Evolutionary conservation across 169 alveolate species (phyloP).

Genomic region (Plasmodium sp.): DNA sequence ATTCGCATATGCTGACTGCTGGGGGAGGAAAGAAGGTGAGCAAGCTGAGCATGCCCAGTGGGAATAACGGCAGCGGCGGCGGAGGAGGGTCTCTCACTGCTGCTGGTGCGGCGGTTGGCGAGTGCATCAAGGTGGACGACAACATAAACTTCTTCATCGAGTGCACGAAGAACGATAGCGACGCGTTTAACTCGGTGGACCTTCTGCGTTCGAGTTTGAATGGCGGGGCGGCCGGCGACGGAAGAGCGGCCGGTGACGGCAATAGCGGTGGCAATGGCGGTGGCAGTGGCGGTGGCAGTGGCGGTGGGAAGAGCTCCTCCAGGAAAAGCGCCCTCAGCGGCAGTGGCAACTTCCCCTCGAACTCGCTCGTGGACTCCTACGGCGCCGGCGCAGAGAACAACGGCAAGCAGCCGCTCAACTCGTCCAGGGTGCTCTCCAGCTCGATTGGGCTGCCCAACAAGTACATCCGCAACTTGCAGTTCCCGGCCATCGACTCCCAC

Average conservation of each 20-base stretch:
- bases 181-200: constrained; percentile 29
- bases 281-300: neutral
- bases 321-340: neutral
- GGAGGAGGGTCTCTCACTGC: neutral
- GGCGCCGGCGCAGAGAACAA: neutral
- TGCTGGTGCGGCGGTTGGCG: neutral
- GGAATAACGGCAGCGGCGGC: neutral
- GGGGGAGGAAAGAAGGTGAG: neutral
- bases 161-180: constrained; percentile 36
- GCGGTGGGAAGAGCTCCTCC: neutral
- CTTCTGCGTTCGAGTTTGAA: constrained; percentile 34
- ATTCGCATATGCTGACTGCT: neutral
- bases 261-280: neutral
- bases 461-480: constrained; percentile 34
- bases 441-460: constrained; percentile 51
- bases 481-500: constrained; percentile 35
- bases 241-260: too few species aligned
- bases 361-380: constrained; percentile 1
- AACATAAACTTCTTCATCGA: constrained; percentile 40
- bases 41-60: neutral
- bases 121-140: constrained; percentile 12
- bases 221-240: neutral
- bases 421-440: constrained; percentile 39
- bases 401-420: constrained; percentile 8
- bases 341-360: neutral